phyloP scores from a whole-genome alignment of 345 rosid species.

The Eucalyptus regnans region DNA sequence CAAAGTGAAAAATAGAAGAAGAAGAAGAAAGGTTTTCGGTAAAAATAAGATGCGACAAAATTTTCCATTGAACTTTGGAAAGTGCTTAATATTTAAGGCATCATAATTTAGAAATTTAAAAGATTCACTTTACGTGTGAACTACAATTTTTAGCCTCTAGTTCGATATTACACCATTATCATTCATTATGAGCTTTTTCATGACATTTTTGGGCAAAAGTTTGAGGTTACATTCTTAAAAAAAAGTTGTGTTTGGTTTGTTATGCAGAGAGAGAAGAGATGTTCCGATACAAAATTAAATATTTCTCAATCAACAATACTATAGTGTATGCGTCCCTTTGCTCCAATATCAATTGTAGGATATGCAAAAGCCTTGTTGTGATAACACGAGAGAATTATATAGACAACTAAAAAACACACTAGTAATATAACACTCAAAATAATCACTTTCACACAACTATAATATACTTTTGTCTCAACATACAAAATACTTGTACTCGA shows the following conservation, averaged over 20 bases:
- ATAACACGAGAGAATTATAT: no score
- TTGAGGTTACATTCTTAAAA: not conserved
- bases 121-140: not conserved
- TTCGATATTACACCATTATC: not conserved
- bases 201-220: not conserved
- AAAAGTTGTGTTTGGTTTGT: not conserved
- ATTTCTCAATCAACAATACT: not conserved
- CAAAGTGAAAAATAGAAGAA: not conserved
- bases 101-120: not conserved
- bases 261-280: not conserved
- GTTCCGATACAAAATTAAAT: not conserved
- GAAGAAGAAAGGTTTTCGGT: not conserved
- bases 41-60: not conserved
- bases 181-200: not conserved
- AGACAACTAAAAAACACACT: no score
- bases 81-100: not conserved
- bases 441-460: no score
- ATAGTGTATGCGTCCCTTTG: no score
- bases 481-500: no score
- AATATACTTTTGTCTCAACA: no score
- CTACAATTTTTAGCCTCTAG: not conserved
- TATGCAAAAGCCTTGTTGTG: rapidly evolving
- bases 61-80: not conserved
- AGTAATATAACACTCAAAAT: no score
- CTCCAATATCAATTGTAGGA: no score